Conservation (phyloP, 2,329 filamentous ascomycete species). For the Exophiala mesophila region DNA sequence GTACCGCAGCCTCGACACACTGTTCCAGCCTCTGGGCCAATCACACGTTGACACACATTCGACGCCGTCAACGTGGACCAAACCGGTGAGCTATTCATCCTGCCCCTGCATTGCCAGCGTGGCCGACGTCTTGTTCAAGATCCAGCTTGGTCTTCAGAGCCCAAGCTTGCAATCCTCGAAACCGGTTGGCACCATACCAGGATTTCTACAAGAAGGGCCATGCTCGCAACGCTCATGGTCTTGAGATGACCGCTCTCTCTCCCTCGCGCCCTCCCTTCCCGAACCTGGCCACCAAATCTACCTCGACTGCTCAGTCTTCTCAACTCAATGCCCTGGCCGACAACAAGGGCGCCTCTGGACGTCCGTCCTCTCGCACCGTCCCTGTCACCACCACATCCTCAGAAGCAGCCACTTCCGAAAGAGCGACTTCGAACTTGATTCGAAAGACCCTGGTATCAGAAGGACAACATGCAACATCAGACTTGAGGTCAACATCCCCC, state of each 20-base stretch:
- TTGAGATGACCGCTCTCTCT: conserved; percentile 28
- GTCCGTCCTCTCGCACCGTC: conserved; percentile 32
- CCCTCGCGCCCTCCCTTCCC: conserved; percentile 28
- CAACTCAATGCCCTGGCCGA: conserved; percentile 16
- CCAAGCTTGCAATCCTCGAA: background rate
- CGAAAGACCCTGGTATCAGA: conserved; percentile 68
- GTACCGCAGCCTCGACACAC: conserved; percentile 18
- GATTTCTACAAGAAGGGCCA: conserved; percentile 27
- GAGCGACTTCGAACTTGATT: conserved; percentile 73
- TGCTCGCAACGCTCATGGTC: conserved; percentile 13
- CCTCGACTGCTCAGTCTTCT: conserved; percentile 32
- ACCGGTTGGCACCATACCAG: conserved; percentile 1
- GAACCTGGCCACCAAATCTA: conserved; percentile 28
- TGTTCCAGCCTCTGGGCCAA: conserved; percentile 16
- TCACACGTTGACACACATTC: conserved; percentile 24
- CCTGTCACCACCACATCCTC: conserved; percentile 21
- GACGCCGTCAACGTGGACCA: conserved; percentile 12
- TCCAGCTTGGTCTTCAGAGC: conserved; percentile 6
- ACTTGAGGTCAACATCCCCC: conserved; percentile 54
- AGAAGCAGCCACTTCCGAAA: conserved; percentile 60
- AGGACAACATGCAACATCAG: conserved; percentile 42
- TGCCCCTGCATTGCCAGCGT: conserved; percentile 34
- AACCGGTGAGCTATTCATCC: conserved; percentile 19
- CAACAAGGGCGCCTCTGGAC: conserved; percentile 26
- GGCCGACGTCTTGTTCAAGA: conserved; percentile 14